phyloP scores from a whole-genome alignment of 2,329 filamentous ascomycete genomes.

The Paecilomyces sp. region DNA sequence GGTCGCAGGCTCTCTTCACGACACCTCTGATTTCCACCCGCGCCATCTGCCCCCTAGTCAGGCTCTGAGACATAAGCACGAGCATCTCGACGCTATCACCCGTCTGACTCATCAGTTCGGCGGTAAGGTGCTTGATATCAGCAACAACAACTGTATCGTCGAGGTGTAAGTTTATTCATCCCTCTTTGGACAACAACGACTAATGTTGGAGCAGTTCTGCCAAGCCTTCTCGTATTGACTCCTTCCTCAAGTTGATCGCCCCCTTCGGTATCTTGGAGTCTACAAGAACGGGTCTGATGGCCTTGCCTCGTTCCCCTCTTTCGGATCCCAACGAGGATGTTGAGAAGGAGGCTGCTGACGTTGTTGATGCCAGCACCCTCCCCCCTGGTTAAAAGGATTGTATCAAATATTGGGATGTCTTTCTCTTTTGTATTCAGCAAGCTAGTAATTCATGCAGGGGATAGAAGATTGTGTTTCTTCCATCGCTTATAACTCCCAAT shows the following conservation, averaged over 20 bases:
- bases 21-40: slow-evolving; percentile 70
- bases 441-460: background rate
- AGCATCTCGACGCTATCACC: slow-evolving; percentile 93
- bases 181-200: background rate
- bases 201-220: slow-evolving; percentile 56
- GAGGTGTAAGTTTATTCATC: slow-evolving; percentile 65
- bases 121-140: slow-evolving; percentile 95
- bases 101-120: slow-evolving; percentile 96
- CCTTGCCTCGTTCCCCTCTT: slow-evolving; percentile 85
- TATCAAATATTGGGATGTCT: background rate
- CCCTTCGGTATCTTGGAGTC: slow-evolving; percentile 97
- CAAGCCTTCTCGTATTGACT: slow-evolving; percentile 89
- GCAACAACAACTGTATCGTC: slow-evolving; percentile 96
- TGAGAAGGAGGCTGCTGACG: slow-evolving; percentile 83
- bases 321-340: slow-evolving; percentile 65
- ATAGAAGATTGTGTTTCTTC: background rate
- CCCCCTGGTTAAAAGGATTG: slow-evolving; percentile 65
- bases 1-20: slow-evolving; percentile 20
- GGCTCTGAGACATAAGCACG: slow-evolving; percentile 91
- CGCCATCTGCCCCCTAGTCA: slow-evolving; percentile 78
- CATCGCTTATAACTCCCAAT: background rate
- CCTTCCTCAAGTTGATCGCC: slow-evolving; percentile 89
- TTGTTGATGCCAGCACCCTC: slow-evolving; percentile 89
- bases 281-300: slow-evolving; percentile 92
- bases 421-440: background rate